A percentile compares a stretch with the other conserved stretches of the same genome.
phyloP scores from a whole-genome alignment of 2,329 filamentous ascomycete genomes.

The Fragosphaeria purpurea region DNA sequence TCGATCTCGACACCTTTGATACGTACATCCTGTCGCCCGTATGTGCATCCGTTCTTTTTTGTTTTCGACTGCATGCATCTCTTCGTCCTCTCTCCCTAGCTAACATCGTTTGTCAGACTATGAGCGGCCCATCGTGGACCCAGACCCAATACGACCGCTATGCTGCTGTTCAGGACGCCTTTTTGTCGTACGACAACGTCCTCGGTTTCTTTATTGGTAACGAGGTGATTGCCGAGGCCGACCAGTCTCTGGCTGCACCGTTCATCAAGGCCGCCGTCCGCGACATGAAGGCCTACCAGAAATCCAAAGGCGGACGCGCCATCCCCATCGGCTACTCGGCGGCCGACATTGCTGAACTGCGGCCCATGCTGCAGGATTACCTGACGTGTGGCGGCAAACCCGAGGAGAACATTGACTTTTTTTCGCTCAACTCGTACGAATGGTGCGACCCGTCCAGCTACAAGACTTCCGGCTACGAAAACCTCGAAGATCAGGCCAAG shows the following conservation, averaged over 20 bases:
- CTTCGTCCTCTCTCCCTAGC: not conserved
- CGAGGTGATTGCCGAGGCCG: slow-evolving; percentile 61
- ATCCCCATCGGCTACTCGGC: slow-evolving; percentile 84
- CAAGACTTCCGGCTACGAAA: slow-evolving; percentile 55
- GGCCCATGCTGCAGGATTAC: slow-evolving; percentile 57
- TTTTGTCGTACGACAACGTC: slow-evolving; percentile 67
- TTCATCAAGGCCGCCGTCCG: slow-evolving; percentile 74
- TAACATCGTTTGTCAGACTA: slow-evolving; percentile 28
- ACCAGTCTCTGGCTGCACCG: slow-evolving; percentile 57
- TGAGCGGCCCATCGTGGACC: slow-evolving; percentile 61
- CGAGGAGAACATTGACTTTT: slow-evolving; percentile 69
- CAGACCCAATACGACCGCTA: slow-evolving; percentile 59
- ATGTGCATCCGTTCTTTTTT: slow-evolving; percentile 17
- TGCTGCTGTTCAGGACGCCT: slow-evolving; percentile 63
- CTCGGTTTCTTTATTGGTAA: slow-evolving; percentile 84
- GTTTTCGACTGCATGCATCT: not conserved
- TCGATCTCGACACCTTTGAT: slow-evolving; percentile 70
- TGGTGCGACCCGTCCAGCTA: slow-evolving; percentile 58
- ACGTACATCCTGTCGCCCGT: slow-evolving; percentile 55
- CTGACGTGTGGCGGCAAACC: slow-evolving; percentile 65
- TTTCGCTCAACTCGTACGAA: slow-evolving; percentile 75
- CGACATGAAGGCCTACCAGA: slow-evolving; percentile 74
- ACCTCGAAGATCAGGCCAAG: slow-evolving; percentile 55
- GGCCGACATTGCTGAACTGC: slow-evolving; percentile 65
- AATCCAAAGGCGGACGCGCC: slow-evolving; percentile 63